A percentile compares a stretch with the other conserved stretches of the same genome.
Conservation (phyloP, 176 grass and related monocot species). For the Cymbopogon citratus region DNA sequence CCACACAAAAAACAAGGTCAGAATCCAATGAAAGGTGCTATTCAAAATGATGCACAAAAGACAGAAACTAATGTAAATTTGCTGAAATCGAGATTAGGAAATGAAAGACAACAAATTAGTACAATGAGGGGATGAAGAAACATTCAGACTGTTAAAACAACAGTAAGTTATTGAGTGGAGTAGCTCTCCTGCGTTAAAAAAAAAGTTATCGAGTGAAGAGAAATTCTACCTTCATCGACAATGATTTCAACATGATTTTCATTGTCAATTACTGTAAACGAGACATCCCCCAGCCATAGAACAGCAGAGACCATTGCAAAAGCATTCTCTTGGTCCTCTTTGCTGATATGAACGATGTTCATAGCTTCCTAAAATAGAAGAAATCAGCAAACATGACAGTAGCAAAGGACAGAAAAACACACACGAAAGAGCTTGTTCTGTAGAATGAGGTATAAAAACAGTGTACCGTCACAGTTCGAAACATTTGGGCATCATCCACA, state of each 20-base stretch:
- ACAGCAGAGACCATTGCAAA: constrained; percentile 82
- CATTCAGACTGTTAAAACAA: neutral
- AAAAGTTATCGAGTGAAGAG: constrained; percentile 20
- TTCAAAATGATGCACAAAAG: neutral
- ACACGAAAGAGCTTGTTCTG: neutral
- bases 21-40: neutral
- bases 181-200: no score
- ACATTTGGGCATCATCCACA: constrained; percentile 96
- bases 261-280: constrained; percentile 84
- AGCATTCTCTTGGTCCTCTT: constrained; percentile 89
- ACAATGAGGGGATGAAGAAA: neutral
- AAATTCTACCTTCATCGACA: constrained; percentile 76
- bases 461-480: constrained; percentile 63
- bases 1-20: neutral
- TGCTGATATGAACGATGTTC: constrained; percentile 94
- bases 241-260: constrained; percentile 95
- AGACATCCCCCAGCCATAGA: constrained; percentile 91
- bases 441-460: constrained; percentile 15
- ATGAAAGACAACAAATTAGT: neutral
- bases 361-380: constrained; percentile 73
- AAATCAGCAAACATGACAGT: constrained; percentile 31
- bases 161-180: constrained; percentile 3
- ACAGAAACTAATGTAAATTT: neutral
- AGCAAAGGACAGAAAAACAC: neutral
- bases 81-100: neutral